phyloP scores from a whole-genome alignment of 2,329 filamentous ascomycete genomes.

The Trichophyton simii region DNA sequence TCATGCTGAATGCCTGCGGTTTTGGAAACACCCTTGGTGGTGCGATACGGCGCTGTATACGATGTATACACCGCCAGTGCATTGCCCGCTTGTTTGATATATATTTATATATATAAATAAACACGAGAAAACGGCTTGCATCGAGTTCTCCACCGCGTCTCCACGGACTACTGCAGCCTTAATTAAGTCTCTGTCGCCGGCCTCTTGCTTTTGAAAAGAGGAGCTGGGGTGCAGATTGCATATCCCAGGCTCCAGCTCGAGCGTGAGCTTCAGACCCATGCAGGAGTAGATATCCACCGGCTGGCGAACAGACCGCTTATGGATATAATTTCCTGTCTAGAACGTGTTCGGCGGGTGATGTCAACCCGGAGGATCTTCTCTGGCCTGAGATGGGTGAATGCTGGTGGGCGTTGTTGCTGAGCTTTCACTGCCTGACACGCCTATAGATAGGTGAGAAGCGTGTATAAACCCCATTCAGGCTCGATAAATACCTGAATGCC shows the following conservation, averaged over 20 bases:
- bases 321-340: background rate
- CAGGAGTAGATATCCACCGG: background rate
- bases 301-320: background rate
- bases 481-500: background rate
- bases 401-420: background rate
- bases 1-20: background rate
- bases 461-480: background rate
- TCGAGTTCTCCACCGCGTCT: background rate
- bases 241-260: background rate
- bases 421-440: background rate
- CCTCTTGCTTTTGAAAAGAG: background rate
- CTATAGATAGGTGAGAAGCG: background rate
- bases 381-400: background rate
- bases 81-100: background rate
- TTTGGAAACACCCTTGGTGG: background rate
- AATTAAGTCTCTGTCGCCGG: background rate
- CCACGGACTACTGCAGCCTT: constrained; percentile 1
- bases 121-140: constrained; percentile 3
- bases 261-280: background rate
- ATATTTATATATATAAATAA: background rate
- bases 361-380: background rate
- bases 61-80: background rate
- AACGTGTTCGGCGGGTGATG: background rate
- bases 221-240: background rate
- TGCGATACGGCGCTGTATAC: background rate